Evolutionary conservation across 2,329 filamentous ascomycete species (phyloP), one percentile per base, ranked within the genome.

Genomic region (Colletotrichum cordylinicola): DNA sequence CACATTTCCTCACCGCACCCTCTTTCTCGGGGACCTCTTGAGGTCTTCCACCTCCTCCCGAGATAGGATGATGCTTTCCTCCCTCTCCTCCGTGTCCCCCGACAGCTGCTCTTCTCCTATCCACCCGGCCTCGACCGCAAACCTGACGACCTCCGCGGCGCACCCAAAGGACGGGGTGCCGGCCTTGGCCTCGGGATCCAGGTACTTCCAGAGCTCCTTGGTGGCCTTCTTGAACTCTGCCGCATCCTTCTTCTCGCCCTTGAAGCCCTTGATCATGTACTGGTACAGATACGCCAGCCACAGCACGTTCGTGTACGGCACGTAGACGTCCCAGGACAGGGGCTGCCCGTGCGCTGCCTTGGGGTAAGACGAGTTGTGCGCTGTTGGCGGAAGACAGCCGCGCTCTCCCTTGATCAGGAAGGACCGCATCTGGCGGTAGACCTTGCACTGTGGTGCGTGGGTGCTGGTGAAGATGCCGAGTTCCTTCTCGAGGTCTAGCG

Each of bases 271-370:
- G 4, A 85, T 79, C 72, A 92, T 82, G 81, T 91, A 92, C 43
- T 86, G 83, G 79, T 92, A 92, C 7, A 92, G 84, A 77, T 93
- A 93, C 4, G 90, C 89, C 56, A 93, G 86, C 92, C 92, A 93
- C 21, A 93, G 83, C 2, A 93, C 90, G 77, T 93, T 93, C 6
- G 90, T 92, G 81, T 93, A 93, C 1, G 92, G 91, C 33, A 87
- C 87, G 78, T 90, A 88, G 1, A 83, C 85, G 7, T 85, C 82
- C 92, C 92, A 93, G 2, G 86, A 88, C 13, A 92, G 85, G 5
- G 88, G 81, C 21, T 69, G 43, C 2, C 87, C 89, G 72, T 88
- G 84, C 85, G 29, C 55, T 5, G 65, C 74, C 21, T 37, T 52
- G 15, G 70, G 72, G 78, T 91, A 90, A 0, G 89, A 86, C 5